These are phyloP conservation scores for Colletotrichum horii DNA, from an alignment of 2,329 filamentous ascomycete species.

Conservation along the genomic window DNA sequence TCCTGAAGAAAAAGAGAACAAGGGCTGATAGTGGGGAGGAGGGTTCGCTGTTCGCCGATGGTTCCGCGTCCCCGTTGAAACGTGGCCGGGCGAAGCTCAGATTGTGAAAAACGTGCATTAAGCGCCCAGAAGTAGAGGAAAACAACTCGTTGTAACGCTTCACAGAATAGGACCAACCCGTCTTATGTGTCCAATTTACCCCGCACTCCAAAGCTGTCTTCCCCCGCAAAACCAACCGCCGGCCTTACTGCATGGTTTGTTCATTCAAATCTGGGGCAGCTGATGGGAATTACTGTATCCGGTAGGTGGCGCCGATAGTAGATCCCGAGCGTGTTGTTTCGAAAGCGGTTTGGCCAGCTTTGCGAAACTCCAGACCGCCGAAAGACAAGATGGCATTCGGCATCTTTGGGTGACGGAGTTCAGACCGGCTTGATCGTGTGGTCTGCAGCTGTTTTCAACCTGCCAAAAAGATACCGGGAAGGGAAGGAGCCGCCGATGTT, in stretches of 20 bases:
- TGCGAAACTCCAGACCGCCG: conserved; percentile 4
- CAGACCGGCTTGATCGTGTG: not conserved
- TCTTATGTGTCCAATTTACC: conserved; percentile 1
- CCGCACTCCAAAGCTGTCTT: not conserved
- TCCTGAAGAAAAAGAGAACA: not conserved
- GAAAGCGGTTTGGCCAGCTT: not conserved
- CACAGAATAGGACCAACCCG: not conserved
- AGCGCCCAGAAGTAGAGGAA: not conserved
- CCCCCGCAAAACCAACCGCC: not conserved
- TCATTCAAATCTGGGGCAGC: not conserved
- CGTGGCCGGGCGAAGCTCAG: not conserved
- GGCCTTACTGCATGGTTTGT: not conserved
- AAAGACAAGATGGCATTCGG: not conserved
- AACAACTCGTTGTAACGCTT: not conserved
- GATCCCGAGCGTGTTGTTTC: not conserved
- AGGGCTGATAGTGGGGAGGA: not conserved
- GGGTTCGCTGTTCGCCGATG: not conserved
- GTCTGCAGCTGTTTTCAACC: not conserved
- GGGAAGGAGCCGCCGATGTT: not conserved
- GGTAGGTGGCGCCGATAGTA: not conserved
- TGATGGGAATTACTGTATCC: not conserved
- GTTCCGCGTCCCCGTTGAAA: not conserved
- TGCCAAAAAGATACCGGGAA: not conserved
- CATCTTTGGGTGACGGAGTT: not conserved
- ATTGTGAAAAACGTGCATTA: not conserved